Conservation (phyloP, 768 basidiomycete species). For the Lepiota brunneoincarnata region DNA sequence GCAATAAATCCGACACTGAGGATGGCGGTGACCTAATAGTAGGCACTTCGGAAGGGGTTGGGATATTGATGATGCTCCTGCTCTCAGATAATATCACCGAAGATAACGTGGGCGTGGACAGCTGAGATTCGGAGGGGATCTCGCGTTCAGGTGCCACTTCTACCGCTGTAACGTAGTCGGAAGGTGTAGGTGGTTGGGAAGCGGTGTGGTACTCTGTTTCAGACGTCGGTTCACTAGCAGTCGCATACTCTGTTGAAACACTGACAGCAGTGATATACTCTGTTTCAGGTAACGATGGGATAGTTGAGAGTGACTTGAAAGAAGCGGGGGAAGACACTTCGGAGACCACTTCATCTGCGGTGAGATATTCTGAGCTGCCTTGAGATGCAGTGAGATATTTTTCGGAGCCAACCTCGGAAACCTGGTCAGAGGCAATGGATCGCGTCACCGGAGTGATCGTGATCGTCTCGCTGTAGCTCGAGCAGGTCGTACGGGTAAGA, state of each 20-base stretch:
- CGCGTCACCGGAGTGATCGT: conserved; percentile 29
- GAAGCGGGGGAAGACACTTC: conserved; percentile 25
- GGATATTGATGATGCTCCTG: conserved; percentile 20
- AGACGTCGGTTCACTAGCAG: conserved; percentile 30
- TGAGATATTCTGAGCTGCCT: conserved; percentile 51
- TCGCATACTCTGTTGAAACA: conserved; percentile 27
- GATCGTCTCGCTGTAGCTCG: conserved; percentile 26
- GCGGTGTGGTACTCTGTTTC: conserved; percentile 51
- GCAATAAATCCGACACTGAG: conserved; percentile 22
- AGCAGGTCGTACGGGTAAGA: conserved; percentile 25
- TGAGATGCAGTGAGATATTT: conserved; percentile 44
- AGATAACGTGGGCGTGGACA: conserved; percentile 5
- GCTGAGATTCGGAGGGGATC: background rate
- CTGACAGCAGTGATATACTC: conserved; percentile 46
- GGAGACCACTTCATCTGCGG: conserved; percentile 31
- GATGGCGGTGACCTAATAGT: conserved; percentile 29
- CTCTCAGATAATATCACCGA: conserved; percentile 6
- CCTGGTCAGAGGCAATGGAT: conserved; percentile 24
- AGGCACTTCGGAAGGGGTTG: conserved; percentile 23
- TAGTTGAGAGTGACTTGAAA: conserved; percentile 30
- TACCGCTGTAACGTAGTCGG: background rate
- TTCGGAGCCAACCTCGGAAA: conserved; percentile 31
- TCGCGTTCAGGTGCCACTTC: background rate
- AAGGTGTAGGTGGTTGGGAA: conserved; percentile 18
- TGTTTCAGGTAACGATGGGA: conserved; percentile 23